Conservation (phyloP, 148 eudicot species). For the Camellia granthamiana region DNA sequence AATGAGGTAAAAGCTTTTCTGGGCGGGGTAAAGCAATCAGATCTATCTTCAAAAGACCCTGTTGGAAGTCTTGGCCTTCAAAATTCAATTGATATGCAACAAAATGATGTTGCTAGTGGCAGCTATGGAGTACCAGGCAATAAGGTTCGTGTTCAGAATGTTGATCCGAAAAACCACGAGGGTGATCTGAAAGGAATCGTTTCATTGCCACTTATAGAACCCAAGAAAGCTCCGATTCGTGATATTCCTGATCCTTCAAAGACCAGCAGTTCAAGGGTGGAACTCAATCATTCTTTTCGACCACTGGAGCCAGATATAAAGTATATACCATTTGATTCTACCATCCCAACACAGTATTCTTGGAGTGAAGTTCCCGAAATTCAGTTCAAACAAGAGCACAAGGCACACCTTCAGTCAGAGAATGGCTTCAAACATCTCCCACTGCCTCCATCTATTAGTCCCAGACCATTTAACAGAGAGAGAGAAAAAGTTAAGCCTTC, state of each 20-base stretch:
- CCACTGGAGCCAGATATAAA: constrained; percentile 37
- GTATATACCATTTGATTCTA: constrained; percentile 35
- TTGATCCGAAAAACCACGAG: constrained; percentile 36
- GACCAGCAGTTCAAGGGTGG: constrained; percentile 35
- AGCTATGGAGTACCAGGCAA: constrained; percentile 27
- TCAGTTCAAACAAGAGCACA: constrained; percentile 44
- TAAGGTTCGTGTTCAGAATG: constrained; percentile 27
- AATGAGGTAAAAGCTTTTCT: constrained; percentile 47
- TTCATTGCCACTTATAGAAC: constrained; percentile 39
- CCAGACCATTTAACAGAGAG: constrained; percentile 36
- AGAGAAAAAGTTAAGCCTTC: constrained; percentile 31
- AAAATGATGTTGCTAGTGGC: constrained; percentile 32
- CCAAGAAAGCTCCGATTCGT: constrained; percentile 28
- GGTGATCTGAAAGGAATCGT: constrained; percentile 29
- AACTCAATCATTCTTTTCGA: constrained; percentile 31
- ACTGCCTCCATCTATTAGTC: constrained; percentile 22
- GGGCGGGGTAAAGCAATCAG: constrained; percentile 46
- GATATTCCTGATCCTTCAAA: constrained; percentile 38
- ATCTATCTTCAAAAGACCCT: constrained; percentile 44
- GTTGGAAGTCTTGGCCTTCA: constrained; percentile 40
- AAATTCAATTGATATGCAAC: constrained; percentile 34
- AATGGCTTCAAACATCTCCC: constrained; percentile 34
- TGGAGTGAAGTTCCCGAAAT: constrained; percentile 43
- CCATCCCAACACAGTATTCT: constrained; percentile 28
- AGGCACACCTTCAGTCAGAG: constrained; percentile 28